phyloP scores from a whole-genome alignment of 176 grass and related monocot genomes.

The Triticum timopheevii region DNA sequence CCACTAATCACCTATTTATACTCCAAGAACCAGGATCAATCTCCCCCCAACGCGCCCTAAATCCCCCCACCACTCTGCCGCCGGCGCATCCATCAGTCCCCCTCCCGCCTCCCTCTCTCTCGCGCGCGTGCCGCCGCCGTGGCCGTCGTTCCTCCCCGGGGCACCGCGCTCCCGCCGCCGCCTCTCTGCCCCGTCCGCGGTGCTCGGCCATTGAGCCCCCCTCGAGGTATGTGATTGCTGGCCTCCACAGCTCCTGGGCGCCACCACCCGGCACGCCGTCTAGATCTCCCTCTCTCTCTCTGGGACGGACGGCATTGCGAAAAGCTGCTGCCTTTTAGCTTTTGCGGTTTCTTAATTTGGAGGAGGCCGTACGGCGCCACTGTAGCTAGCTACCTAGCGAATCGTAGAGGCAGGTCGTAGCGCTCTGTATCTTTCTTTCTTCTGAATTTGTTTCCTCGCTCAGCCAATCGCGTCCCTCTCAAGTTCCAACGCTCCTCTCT shows the following conservation, averaged over 20 bases:
- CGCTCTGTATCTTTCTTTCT: not conserved
- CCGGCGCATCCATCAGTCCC: too few relatives aligned
- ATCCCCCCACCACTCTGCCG: too few relatives aligned
- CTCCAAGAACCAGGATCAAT: not conserved
- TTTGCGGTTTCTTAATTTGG: slow-evolving; percentile 48
- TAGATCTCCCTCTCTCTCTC: not conserved
- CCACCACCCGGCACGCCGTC: too few relatives aligned
- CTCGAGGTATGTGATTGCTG: not conserved
- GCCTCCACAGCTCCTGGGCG: too few relatives aligned
- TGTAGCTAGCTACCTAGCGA: not conserved
- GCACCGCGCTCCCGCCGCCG: too few relatives aligned
- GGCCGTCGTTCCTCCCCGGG: not conserved
- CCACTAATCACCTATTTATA: not conserved
- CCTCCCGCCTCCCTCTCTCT: too few relatives aligned
- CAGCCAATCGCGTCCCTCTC: not conserved
- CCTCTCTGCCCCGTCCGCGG: too few relatives aligned
- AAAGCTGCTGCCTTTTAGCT: slow-evolving; percentile 39
- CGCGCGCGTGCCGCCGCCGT: too few relatives aligned
- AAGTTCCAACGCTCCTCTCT: not conserved
- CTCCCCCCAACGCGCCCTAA: not conserved
- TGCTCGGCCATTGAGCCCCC: too few relatives aligned
- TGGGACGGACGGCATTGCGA: slow-evolving; percentile 21
- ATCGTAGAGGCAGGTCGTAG: not conserved
- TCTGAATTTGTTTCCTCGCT: slow-evolving; percentile 12
- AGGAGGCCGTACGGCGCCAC: slow-evolving; percentile 35